A percentile compares a stretch with the other conserved stretches of the same genome.
Conservation (phyloP, 2,329 filamentous ascomycete genomes). For the Sclerotinia glacialis region DNA sequence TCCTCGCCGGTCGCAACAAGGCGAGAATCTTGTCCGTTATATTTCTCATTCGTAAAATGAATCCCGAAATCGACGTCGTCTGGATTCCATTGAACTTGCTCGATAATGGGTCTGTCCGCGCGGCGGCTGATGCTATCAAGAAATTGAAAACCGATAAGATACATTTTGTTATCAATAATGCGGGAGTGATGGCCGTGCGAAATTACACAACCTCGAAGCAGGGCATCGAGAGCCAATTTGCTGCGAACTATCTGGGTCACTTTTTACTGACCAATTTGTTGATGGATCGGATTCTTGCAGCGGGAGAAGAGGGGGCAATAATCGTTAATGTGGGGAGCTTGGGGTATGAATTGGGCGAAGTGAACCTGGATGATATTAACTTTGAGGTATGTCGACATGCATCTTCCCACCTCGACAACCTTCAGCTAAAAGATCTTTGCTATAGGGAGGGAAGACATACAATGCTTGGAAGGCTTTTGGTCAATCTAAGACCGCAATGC, state of each 20-base stretch:
- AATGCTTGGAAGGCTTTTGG: constrained; percentile 3
- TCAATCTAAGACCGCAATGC: background rate
- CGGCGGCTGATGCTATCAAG: background rate
- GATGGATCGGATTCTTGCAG: constrained; percentile 29
- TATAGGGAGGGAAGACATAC: background rate
- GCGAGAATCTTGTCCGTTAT: background rate
- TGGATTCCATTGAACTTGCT: background rate
- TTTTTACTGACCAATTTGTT: constrained; percentile 38
- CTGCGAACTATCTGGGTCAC: constrained; percentile 35
- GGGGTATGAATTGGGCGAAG: constrained; percentile 41
- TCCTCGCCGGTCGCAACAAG: background rate
- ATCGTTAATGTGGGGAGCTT: constrained; percentile 44
- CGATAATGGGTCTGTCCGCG: background rate
- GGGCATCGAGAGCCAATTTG: constrained; percentile 41
- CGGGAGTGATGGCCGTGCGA: constrained; percentile 43
- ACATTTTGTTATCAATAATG: constrained; percentile 46
- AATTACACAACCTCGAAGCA: constrained; percentile 39
- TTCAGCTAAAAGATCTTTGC: background rate
- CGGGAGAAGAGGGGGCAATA: constrained; percentile 26
- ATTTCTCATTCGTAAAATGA: constrained; percentile 1
- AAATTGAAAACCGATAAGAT: constrained; percentile 38
- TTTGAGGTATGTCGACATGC: constrained; percentile 31
- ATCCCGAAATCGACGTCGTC: background rate
- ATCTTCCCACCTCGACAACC: background rate
- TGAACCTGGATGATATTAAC: constrained; percentile 42